Evolutionary conservation across 2,329 filamentous ascomycete species (phyloP).

Genomic region (Mariannaea elegans): DNA sequence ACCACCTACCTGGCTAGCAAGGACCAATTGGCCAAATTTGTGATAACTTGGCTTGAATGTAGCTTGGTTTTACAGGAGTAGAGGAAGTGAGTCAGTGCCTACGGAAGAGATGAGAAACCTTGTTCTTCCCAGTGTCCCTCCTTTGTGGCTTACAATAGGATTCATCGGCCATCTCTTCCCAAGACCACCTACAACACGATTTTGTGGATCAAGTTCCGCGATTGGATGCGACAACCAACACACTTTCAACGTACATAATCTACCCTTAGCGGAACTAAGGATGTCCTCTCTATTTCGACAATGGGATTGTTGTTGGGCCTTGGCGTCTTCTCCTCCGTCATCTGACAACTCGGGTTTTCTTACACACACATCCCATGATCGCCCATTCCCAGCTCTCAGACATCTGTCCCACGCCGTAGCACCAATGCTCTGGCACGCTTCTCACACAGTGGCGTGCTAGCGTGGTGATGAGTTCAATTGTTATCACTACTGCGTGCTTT

Average conservation of each 20-base stretch:
- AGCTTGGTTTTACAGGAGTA: not conserved
- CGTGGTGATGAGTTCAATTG: constrained; percentile 31
- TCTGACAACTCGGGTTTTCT: constrained; percentile 11
- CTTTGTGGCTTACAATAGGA: constrained; percentile 14
- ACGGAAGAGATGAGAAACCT: not conserved
- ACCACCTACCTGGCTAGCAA: too few species aligned
- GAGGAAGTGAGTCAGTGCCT: not conserved
- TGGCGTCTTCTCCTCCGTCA: constrained; percentile 8
- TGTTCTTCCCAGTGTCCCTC: not conserved
- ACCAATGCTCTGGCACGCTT: constrained; percentile 21
- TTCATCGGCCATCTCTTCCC: constrained; percentile 10
- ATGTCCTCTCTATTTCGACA: not conserved
- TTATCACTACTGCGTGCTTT: constrained; percentile 34
- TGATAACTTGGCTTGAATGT: not conserved
- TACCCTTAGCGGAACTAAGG: constrained; percentile 5
- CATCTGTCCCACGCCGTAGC: constrained; percentile 14
- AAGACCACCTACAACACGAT: not conserved
- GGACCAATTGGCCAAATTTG: not conserved
- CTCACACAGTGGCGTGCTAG: constrained; percentile 32
- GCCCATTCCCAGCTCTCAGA: constrained; percentile 5
- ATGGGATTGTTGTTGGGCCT: not conserved
- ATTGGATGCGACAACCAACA: not conserved
- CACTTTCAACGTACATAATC: not conserved
- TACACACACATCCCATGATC: not conserved
- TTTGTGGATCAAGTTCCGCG: constrained; percentile 4